A percentile compares a stretch with the other conserved stretches of the same genome.
Evolutionary conservation across 352 stramenopile genomes (phyloP).

Genomic region (Globisporangium polare): DNA sequence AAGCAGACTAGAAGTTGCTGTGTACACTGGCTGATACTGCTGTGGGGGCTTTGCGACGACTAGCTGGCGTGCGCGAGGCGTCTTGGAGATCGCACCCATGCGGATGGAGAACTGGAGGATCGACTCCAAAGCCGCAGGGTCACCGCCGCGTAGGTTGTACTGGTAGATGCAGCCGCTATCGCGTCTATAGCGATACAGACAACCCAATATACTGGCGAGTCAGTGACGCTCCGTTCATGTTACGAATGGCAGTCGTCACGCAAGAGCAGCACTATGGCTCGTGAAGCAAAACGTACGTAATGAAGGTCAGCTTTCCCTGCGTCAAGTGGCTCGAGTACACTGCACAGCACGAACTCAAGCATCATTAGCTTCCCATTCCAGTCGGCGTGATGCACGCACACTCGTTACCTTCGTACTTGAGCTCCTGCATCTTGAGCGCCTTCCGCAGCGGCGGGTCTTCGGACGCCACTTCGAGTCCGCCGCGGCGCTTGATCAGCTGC

Average conservation of each 20-base stretch:
- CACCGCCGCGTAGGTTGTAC: slow-evolving; percentile 56
- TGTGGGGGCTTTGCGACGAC: background rate
- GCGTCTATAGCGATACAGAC: slow-evolving; percentile 23
- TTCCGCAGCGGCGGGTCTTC: slow-evolving; percentile 50
- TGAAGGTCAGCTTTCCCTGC: slow-evolving; percentile 64
- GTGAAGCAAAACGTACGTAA: slow-evolving; percentile 30
- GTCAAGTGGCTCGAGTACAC: slow-evolving; percentile 65
- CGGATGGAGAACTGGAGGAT: slow-evolving; percentile 51
- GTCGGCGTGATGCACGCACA: background rate
- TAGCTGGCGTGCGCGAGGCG: slow-evolving; percentile 10
- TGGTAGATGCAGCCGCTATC: slow-evolving; percentile 44
- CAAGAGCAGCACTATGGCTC: too few species aligned
- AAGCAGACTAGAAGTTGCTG: slow-evolving; percentile 3
- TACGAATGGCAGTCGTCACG: background rate
- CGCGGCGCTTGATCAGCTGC: slow-evolving; percentile 44
- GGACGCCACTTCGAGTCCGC: slow-evolving; percentile 48
- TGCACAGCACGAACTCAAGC: background rate
- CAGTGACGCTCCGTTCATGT: background rate
- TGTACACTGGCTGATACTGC: background rate
- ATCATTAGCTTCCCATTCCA: background rate
- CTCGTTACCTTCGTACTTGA: slow-evolving; percentile 35
- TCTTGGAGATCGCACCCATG: slow-evolving; percentile 43
- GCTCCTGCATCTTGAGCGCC: slow-evolving; percentile 41
- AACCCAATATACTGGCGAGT: background rate
- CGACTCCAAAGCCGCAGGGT: slow-evolving; percentile 32